These are phyloP conservation scores for Brasenia schreberi DNA, from an alignment of 164 flowering plant species.

Conservation along the genomic window DNA sequence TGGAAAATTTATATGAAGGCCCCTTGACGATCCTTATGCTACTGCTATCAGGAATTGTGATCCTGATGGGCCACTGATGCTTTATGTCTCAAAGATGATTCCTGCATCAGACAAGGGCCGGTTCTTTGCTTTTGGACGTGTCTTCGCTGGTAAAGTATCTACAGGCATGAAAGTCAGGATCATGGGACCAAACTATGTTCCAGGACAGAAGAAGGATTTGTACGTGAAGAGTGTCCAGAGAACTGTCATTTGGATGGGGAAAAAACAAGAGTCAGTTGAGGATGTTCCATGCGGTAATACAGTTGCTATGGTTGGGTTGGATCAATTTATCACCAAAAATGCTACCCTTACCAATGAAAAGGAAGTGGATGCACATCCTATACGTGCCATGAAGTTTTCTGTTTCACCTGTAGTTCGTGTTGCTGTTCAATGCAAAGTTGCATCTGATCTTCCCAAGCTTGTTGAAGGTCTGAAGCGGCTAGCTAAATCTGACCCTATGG, in stretches of 20 bases:
- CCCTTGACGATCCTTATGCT: conserved; percentile 23
- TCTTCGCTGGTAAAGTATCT: conserved; percentile 18
- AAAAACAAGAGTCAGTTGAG: conserved; percentile 27
- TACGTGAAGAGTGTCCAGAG: conserved; percentile 24
- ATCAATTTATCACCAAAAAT: conserved; percentile 26
- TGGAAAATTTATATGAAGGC: conserved; percentile 24
- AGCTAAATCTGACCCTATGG: conserved; percentile 31
- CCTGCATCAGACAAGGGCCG: conserved; percentile 26
- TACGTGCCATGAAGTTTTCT: conserved; percentile 30
- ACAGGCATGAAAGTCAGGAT: conserved; percentile 24
- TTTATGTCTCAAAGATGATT: conserved; percentile 25
- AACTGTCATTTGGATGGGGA: conserved; percentile 29
- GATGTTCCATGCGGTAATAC: conserved; percentile 29
- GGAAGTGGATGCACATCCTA: conserved; percentile 28
- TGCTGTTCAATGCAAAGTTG: conserved; percentile 28
- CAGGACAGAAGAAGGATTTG: conserved; percentile 23
- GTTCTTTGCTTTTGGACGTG: conserved; percentile 28
- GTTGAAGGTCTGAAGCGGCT: conserved; percentile 29
- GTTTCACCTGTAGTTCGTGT: conserved; percentile 26
- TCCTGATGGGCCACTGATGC: conserved; percentile 26
- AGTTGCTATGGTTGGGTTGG: conserved; percentile 22
- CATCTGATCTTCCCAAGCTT: conserved; percentile 32
- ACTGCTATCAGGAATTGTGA: conserved; percentile 23
- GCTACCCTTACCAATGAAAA: conserved; percentile 25
- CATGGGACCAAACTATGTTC: conserved; percentile 25